phyloP scores from a whole-genome alignment of 176 grass and related monocot genomes.

The Ensete ventricosum region DNA sequence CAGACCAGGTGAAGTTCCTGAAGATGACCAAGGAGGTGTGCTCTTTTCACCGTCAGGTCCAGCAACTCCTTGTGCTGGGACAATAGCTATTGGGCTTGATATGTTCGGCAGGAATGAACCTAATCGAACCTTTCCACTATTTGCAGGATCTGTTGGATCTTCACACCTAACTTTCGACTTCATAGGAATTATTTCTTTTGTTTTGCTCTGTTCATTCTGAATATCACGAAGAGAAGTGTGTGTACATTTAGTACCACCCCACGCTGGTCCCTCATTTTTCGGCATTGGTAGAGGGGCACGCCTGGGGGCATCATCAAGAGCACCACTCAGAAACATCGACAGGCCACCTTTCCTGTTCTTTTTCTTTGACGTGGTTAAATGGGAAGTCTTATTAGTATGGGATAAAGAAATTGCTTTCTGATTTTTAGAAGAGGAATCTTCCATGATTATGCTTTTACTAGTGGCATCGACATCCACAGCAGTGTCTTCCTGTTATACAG shows the following conservation, averaged over 20 bases:
- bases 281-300: constrained; percentile 35
- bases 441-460: constrained; percentile 31
- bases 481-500: constrained; percentile 27
- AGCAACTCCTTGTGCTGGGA: constrained; percentile 19
- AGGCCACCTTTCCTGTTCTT: constrained; percentile 90
- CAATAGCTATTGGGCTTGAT: constrained; percentile 56
- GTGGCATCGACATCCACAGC: constrained; percentile 21
- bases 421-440: constrained; percentile 32
- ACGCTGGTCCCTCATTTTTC: constrained; percentile 78
- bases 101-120: constrained; percentile 53
- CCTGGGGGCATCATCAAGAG: constrained; percentile 82
- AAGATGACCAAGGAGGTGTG: constrained; percentile 77
- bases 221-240: constrained; percentile 79
- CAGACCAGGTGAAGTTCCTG: constrained; percentile 50
- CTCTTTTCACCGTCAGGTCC: constrained; percentile 63
- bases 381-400: constrained; percentile 36
- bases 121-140: constrained; percentile 33
- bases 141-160: constrained; percentile 31
- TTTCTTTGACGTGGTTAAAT: constrained; percentile 56
- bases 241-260: constrained; percentile 74
- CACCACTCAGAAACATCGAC: constrained; percentile 87
- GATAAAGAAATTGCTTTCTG: constrained; percentile 32
- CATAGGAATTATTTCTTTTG: constrained; percentile 15
- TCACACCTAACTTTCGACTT: constrained; percentile 41
- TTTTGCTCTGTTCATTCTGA: constrained; percentile 84